Evolutionary conservation across 2,329 filamentous ascomycete species (phyloP).

Genomic region (Cyphellophora europaea): DNA sequence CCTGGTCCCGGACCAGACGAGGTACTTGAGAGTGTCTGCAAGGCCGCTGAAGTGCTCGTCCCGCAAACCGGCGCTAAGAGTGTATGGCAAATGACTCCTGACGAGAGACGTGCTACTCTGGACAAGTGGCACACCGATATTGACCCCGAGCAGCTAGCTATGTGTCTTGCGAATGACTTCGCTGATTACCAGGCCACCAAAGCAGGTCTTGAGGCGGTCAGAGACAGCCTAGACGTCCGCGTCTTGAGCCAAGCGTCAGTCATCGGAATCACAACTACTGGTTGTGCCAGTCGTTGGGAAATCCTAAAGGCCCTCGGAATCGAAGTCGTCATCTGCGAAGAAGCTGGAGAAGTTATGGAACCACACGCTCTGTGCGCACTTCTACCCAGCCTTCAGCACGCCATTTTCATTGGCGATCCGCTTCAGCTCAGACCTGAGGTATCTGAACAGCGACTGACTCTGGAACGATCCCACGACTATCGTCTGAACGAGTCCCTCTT

Average conservation of each 20-base stretch:
- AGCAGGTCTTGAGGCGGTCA: neutral
- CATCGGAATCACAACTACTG: constrained; percentile 46
- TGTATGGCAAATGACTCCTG: no score
- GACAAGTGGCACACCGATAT: no score
- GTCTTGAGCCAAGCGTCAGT: constrained; percentile 33
- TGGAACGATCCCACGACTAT: constrained; percentile 28
- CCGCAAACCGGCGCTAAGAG: no score
- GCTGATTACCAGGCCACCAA: neutral
- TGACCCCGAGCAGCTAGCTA: neutral
- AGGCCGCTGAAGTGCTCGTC: no score
- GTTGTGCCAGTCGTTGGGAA: constrained; percentile 38
- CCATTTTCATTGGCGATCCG: constrained; percentile 36
- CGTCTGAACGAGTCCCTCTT: constrained; percentile 43
- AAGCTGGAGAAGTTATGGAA: constrained; percentile 35
- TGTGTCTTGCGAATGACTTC: neutral
- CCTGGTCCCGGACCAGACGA: no score
- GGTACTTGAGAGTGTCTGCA: neutral
- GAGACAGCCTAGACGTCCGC: constrained; percentile 21
- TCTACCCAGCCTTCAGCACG: constrained; percentile 31
- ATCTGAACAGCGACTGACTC: constrained; percentile 23
- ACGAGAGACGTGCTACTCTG: no score
- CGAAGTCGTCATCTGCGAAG: constrained; percentile 33
- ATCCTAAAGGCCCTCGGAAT: constrained; percentile 32
- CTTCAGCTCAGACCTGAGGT: constrained; percentile 33
- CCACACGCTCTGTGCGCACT: constrained; percentile 31